phyloP scores from a whole-genome alignment of 805 yeast genomes.

The Saccharomycopsis sp. region DNA sequence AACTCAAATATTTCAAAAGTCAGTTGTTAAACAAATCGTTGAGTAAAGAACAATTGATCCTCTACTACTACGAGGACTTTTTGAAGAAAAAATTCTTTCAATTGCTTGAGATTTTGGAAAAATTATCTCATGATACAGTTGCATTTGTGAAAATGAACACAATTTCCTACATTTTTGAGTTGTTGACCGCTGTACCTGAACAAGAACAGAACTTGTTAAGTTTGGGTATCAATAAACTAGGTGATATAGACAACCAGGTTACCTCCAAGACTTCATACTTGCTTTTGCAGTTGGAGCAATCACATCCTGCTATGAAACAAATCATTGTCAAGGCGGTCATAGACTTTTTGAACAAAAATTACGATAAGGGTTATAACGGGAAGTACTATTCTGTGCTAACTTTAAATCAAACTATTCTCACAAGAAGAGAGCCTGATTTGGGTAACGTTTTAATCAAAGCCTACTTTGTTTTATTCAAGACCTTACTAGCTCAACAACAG shows the following conservation, averaged over 20 bases:
- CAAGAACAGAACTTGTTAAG: conserved; percentile 89
- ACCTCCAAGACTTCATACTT: conserved; percentile 82
- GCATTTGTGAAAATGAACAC: conserved; percentile 77
- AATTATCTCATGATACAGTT: conserved; percentile 83
- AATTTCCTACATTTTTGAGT: conserved; percentile 68
- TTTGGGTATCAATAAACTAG: conserved; percentile 87
- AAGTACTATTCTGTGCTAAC: conserved; percentile 84
- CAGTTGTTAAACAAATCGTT: conserved; percentile 48
- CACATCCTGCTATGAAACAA: conserved; percentile 92
- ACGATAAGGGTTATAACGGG: conserved; percentile 71
- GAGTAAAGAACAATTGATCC: conserved; percentile 52
- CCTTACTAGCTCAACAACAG: conserved; percentile 66
- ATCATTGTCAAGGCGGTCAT: conserved; percentile 72
- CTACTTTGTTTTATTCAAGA: conserved; percentile 82
- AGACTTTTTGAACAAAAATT: conserved; percentile 69
- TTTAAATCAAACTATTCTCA: conserved; percentile 85
- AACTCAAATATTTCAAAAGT: conserved; percentile 70
- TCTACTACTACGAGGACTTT: conserved; percentile 85
- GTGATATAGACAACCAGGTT: conserved; percentile 88
- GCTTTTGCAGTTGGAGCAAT: conserved; percentile 72
- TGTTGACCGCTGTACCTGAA: conserved; percentile 83
- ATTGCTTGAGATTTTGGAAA: conserved; percentile 70
- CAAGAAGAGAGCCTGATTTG: conserved; percentile 65
- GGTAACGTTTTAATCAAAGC: conserved; percentile 81
- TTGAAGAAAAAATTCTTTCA: conserved; percentile 71